Evolutionary conservation across 257 asterid genomes (phyloP).

Genomic region (Petrea volubilis): DNA sequence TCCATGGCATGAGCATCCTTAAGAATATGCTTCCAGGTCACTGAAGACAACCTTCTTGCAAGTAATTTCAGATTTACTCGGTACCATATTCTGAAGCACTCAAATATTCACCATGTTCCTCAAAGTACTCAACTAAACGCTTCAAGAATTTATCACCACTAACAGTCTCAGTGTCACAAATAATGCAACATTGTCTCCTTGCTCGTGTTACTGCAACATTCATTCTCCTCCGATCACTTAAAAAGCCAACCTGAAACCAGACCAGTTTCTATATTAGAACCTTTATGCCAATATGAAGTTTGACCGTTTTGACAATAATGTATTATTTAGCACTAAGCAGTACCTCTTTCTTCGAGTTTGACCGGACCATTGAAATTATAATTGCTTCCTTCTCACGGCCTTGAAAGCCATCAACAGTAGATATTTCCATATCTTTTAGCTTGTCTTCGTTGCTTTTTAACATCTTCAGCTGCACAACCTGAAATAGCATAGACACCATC

Average conservation of each 20-base stretch:
- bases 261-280: conserved; percentile 9
- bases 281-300: neutral
- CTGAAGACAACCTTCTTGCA: conserved; percentile 6
- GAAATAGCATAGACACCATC: conserved; percentile 16
- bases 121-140: conserved; percentile 80
- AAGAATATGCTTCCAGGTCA: conserved; percentile 13
- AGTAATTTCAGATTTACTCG: conserved; percentile 16
- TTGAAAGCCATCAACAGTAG: conserved; percentile 98
- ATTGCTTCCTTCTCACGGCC: conserved; percentile 98
- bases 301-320: conserved; percentile 17
- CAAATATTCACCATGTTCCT: conserved; percentile 91
- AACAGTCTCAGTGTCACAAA: conserved; percentile 96
- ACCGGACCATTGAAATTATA: conserved; percentile 95
- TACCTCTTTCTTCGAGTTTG: conserved; percentile 95
- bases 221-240: conserved; percentile 93
- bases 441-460: conserved; percentile 73
- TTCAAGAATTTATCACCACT: conserved; percentile 84
- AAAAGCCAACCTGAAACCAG: conserved; percentile 78
- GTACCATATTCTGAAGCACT: conserved; percentile 80
- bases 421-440: conserved; percentile 84
- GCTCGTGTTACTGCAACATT: conserved; percentile 98
- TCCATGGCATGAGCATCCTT: conserved; percentile 8
- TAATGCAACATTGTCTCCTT: conserved; percentile 89
- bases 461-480: conserved; percentile 86
- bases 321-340: neutral